Evolutionary conservation across 345 rosid species (phyloP), one percentile per base, ranked within the genome.

Genomic region (Populus ilicifolia): DNA sequence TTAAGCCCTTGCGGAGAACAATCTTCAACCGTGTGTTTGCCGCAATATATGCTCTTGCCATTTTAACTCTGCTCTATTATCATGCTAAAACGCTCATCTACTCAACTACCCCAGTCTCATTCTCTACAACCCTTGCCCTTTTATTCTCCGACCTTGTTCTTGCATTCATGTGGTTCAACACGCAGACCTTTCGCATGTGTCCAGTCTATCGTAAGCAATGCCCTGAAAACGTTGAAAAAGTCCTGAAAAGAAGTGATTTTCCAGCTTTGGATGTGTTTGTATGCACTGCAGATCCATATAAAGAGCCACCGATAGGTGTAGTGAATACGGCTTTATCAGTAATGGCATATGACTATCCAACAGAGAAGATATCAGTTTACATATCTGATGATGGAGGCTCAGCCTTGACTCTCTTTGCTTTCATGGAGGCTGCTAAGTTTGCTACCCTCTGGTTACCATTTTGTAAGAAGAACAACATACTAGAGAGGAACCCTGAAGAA

Each of bases 271-370:
- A 94, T 52, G 87, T 92, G 82, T 88, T 92, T 56, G 78, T 94
- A 70, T 91, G 97, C 69, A 80, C 83, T 11, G 83, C 83, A 0
- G 83, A 80, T 76, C 83, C 83, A 1, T 29, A 27, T 12, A 80
- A 76, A 48, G 83, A 80, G 73, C 83, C 83, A 8, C 83, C 83
- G 0, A 71, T 76, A 0, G 77, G 81, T 67, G 93, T 89, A 63
- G 94, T 86, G 67, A 92, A 90, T 83, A 91, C 97, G 2, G 92
- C 87, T 12, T 81, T 94, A 68, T 92, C 97, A 0, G 91, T 86
- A 64, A 82, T 94, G 93, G 93, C 91, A 0, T 94, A 88, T 29
- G 92, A 91, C 14, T 94, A 94, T 80, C 98, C 97, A 6, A 18
- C 84, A 3, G 87, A 90, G 68, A 94, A 89, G 84, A 20, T 91